These are phyloP conservation scores for Suillus tomentosus DNA, from an alignment of 768 basidiomycete species.

Conservation along the genomic window DNA sequence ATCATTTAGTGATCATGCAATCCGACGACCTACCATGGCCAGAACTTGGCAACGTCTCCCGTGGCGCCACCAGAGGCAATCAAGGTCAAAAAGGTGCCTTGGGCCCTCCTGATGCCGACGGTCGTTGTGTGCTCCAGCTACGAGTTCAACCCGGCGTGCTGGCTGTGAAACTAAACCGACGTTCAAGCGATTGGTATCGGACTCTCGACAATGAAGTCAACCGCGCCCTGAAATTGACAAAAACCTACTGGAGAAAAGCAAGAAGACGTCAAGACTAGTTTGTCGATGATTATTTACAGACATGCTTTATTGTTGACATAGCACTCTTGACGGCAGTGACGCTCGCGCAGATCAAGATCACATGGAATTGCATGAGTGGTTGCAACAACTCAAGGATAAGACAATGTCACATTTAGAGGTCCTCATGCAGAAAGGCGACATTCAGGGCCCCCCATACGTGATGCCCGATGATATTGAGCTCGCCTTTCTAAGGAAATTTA, in stretches of 20 bases:
- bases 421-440: constrained; percentile 87
- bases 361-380: constrained; percentile 87
- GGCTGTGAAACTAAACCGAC: constrained; percentile 70
- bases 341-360: constrained; percentile 85
- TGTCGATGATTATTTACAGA: constrained; percentile 17
- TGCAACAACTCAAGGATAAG: constrained; percentile 86
- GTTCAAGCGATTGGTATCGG: constrained; percentile 83
- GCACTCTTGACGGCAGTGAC: constrained; percentile 38
- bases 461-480: constrained; percentile 83
- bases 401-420: constrained; percentile 87
- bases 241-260: constrained; percentile 86
- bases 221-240: constrained; percentile 79
- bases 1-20: constrained; percentile 34
- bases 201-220: constrained; percentile 78
- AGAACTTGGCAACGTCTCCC: constrained; percentile 81
- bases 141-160: constrained; percentile 84
- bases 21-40: constrained; percentile 85
- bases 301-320: constrained; percentile 14
- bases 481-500: constrained; percentile 77
- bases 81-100: constrained; percentile 85
- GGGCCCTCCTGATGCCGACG: constrained; percentile 69
- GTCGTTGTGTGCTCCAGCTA: constrained; percentile 76
- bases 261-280: constrained; percentile 73
- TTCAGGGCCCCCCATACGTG: constrained; percentile 77
- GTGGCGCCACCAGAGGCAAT: constrained; percentile 82